phyloP scores from a whole-genome alignment of 176 grass and related monocot species.

The Musa acuminata region DNA sequence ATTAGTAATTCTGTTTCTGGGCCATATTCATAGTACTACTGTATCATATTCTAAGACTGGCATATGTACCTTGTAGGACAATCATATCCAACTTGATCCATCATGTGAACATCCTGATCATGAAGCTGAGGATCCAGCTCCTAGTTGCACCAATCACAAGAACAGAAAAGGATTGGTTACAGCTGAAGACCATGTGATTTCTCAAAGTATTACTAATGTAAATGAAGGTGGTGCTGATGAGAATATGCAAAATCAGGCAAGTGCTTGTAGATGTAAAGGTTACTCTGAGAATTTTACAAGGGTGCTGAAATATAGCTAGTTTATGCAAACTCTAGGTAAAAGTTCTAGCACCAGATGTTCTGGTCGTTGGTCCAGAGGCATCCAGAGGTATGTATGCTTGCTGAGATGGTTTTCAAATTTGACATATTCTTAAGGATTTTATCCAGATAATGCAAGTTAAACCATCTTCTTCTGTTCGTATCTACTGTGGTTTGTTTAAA shows the following conservation, averaged over 20 bases:
- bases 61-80: conserved; percentile 33
- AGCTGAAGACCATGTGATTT: neutral
- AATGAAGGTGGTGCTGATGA: conserved; percentile 16
- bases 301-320: conserved; percentile 8
- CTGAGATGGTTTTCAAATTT: neutral
- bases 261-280: conserved; percentile 11
- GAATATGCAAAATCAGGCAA: conserved; percentile 27
- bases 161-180: too few relatives aligned
- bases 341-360: neutral
- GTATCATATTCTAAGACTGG: conserved; percentile 10
- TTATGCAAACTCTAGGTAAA: conserved; percentile 15
- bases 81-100: conserved; percentile 20
- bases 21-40: conserved; percentile 1
- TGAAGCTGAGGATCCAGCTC: conserved; percentile 4
- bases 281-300: conserved; percentile 14
- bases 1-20: conserved; percentile 25
- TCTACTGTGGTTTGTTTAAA: too few relatives aligned
- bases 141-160: conserved; percentile 20
- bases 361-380: neutral
- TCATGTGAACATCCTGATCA: conserved; percentile 5
- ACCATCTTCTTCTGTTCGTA: too few relatives aligned
- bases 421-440: neutral
- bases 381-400: neutral
- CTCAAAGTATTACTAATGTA: neutral
- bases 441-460: too few relatives aligned